Conservation (phyloP, 202 grass and related monocot species). For the Schoenoplectus triqueter region DNA sequence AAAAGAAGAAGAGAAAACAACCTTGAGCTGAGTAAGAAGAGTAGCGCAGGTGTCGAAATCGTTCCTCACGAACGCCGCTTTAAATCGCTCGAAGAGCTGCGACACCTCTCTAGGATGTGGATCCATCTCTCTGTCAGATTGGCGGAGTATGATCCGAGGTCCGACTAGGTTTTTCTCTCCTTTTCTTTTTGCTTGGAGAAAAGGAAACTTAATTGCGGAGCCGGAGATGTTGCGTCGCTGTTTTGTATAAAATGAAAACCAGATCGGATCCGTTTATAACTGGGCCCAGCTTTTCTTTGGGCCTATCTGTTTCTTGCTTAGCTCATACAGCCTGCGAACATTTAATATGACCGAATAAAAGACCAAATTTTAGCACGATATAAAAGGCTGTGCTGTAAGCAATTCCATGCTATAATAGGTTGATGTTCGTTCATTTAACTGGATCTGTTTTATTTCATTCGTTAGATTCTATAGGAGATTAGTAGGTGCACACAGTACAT, state of each 20-base stretch:
- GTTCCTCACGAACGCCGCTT: conserved; percentile 42
- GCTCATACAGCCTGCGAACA: background rate
- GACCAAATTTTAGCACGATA: background rate
- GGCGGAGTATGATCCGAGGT: background rate
- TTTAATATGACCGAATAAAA: background rate
- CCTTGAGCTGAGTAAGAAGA: conserved; percentile 36
- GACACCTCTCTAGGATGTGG: conserved; percentile 46
- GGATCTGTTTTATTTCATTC: background rate
- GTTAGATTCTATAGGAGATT: background rate
- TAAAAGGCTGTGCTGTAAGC: background rate
- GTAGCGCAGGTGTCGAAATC: conserved; percentile 48
- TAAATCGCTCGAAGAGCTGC: conserved; percentile 50
- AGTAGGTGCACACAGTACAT: background rate
- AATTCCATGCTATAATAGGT: background rate
- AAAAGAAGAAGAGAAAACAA: background rate
- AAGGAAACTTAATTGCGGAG: background rate
- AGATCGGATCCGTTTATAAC: conserved; percentile 22
- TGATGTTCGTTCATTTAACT: background rate
- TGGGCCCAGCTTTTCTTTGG: conserved; percentile 8
- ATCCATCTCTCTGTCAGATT: conserved; percentile 47
- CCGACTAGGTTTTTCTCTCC: conserved; percentile 29
- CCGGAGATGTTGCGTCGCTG: too few relatives aligned
- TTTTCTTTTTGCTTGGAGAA: conserved; percentile 21
- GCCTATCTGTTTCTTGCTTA: background rate
- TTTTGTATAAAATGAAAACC: background rate